phyloP scores from a whole-genome alignment of 2,329 filamentous ascomycete species.

The Diaporthe ampelina region DNA sequence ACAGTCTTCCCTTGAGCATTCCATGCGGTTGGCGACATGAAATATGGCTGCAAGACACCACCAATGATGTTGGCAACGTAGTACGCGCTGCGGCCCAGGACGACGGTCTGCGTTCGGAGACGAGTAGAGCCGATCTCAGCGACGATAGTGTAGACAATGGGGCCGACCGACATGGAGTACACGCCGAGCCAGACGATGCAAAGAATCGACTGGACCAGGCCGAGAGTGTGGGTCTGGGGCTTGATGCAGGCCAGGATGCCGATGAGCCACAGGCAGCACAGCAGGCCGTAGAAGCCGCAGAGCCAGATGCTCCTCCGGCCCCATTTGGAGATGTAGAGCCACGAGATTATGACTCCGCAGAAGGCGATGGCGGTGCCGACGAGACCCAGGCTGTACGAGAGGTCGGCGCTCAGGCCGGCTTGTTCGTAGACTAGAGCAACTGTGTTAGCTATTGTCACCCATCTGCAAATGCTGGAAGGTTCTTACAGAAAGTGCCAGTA shows the following conservation, averaged over 20 bases:
- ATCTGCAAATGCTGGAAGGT: too few relatives aligned
- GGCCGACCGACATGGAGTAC: constrained; percentile 60
- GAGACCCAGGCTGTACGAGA: constrained; percentile 58
- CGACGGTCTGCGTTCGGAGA: constrained; percentile 61
- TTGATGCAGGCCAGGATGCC: constrained; percentile 57
- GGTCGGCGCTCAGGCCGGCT: constrained; percentile 54
- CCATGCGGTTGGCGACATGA: constrained; percentile 56
- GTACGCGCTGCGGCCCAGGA: constrained; percentile 58
- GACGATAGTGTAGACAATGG: constrained; percentile 61
- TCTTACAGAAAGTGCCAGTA: constrained; percentile 56
- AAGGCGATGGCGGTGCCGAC: constrained; percentile 60
- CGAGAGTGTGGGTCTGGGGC: constrained; percentile 52
- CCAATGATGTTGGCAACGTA: constrained; percentile 59
- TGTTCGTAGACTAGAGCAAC: constrained; percentile 55
- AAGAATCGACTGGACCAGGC: constrained; percentile 58
- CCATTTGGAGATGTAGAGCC: constrained; percentile 57
- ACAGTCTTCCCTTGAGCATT: constrained; percentile 57
- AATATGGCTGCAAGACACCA: constrained; percentile 55
- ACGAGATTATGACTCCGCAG: constrained; percentile 58
- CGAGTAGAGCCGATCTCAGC: constrained; percentile 61
- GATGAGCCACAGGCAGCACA: constrained; percentile 57
- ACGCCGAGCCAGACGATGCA: constrained; percentile 60
- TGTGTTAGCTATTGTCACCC: background rate
- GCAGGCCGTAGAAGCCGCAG: constrained; percentile 55
- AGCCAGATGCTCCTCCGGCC: constrained; percentile 61